phyloP scores from a whole-genome alignment of 2,329 filamentous ascomycete species.

The Davidsoniella virescens region DNA sequence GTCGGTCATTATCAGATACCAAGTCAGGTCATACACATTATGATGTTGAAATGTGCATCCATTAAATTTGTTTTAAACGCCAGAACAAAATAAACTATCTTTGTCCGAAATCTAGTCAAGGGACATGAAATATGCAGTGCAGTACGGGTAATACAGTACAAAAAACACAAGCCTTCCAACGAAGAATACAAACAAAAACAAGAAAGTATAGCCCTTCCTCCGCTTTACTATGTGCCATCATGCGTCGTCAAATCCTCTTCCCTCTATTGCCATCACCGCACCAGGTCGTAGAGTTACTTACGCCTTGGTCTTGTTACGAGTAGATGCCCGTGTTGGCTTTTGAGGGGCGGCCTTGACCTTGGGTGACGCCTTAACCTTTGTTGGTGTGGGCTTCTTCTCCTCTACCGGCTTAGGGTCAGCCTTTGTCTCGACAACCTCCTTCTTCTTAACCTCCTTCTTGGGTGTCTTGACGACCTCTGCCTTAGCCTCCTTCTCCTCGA shows the following conservation, averaged over 20 bases:
- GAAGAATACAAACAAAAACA: constrained; percentile 11
- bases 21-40: not conserved
- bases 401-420: constrained; percentile 18
- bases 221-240: constrained; percentile 3
- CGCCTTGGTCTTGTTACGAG: constrained; percentile 12
- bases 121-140: constrained; percentile 7
- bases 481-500: constrained; percentile 21
- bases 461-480: constrained; percentile 15
- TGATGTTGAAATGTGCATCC: not conserved
- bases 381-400: constrained; percentile 20
- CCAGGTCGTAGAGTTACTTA: not conserved
- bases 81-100: constrained; percentile 10
- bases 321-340: constrained; percentile 12
- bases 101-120: constrained; percentile 6
- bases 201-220: constrained; percentile 9
- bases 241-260: constrained; percentile 1
- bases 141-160: constrained; percentile 7
- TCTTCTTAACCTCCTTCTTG: constrained; percentile 17
- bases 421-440: constrained; percentile 3
- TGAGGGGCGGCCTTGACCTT: constrained; percentile 20
- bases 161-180: constrained; percentile 12
- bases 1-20: not conserved
- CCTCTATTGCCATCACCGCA: not conserved
- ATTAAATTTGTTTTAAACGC: constrained; percentile 13
- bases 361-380: constrained; percentile 21